Evolutionary conservation across 345 rosid species (phyloP), one percentile per base, ranked within the genome.

Genomic region (Syzygium grande): DNA sequence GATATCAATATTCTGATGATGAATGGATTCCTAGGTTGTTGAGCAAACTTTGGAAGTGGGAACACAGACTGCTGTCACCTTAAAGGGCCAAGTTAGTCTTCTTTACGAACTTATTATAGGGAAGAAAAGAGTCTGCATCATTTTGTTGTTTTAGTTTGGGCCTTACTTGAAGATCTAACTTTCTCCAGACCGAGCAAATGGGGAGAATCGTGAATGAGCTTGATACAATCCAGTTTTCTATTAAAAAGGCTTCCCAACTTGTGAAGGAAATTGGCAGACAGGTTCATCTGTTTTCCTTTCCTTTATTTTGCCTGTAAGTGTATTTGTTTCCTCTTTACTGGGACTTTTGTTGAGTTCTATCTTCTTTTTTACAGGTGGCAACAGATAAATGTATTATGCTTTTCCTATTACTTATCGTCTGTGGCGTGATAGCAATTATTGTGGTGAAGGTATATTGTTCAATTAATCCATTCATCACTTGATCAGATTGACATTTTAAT

Each of bases 231-330:
- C 99, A 98, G 77, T 98, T 98, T 92, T 98, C 99, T 14, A 94
- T 98, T 89, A 98, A 98, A 95, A 98, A 98, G 90, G 99, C 99
- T 25, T 96, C 99, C 13, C 98, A 98, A 92, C 93, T 98, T 9
- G 99, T 98, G 92, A 96, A 95, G 96, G 99, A 96, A 92, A 98
- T 98, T 23, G 99, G 99, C 63, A 93, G 99, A 92, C 99, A 96
- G 99, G 99, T 96, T 85, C 63, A 91, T 89, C 86, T 85, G 54
- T 61, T 52, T 38, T 49, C 63, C 65, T 86, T 87, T 59, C 63
- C 73, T 49, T 59, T 53, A 61, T 85, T 86, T 86, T 27, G 30
- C 79, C 29, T 30, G 79, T 30, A 68, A 68, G 3, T 68, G 25
- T 30, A 17, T 10, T 68, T 68, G 79, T 68, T 17, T 68, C 79